Conservation (phyloP, 768 basidiomycete genomes). For the Pleurotus platypus region DNA sequence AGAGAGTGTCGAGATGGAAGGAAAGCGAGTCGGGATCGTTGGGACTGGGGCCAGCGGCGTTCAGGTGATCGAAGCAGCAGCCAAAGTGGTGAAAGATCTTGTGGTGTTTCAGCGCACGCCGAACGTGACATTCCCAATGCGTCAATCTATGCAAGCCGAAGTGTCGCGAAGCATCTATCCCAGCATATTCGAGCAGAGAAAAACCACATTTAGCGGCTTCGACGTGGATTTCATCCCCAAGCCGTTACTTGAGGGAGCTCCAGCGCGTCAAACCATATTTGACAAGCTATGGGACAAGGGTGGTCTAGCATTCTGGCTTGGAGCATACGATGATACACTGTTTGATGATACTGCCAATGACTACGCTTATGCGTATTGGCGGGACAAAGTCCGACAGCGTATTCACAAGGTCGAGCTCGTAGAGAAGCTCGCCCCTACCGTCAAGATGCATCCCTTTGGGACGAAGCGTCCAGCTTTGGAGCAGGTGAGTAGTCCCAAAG, state of each 20-base stretch:
- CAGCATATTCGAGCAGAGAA: conserved; percentile 14
- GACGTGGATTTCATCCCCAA: conserved; percentile 11
- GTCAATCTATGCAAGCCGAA: conserved; percentile 58
- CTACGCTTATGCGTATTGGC: conserved; percentile 21
- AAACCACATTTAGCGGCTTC: conserved; percentile 20
- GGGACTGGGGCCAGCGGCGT: conserved; percentile 24
- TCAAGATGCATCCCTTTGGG: conserved; percentile 21
- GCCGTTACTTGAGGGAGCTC: conserved; percentile 12
- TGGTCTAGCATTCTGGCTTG: conserved; percentile 19
- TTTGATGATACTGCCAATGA: conserved; percentile 17
- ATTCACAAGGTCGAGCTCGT: conserved; percentile 15
- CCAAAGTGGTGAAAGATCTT: conserved; percentile 16
- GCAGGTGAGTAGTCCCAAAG: conserved; percentile 1
- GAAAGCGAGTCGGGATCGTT: conserved; percentile 22
- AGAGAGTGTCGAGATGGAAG: conserved; percentile 13
- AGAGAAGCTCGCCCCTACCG: conserved; percentile 20
- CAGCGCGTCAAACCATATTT: conserved; percentile 17
- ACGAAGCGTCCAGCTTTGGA: conserved; percentile 19
- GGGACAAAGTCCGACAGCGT: conserved; percentile 17
- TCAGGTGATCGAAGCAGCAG: conserved; percentile 20
- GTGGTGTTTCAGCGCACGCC: conserved; percentile 29
- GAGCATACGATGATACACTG: conserved; percentile 14
- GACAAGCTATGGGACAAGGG: conserved; percentile 20
- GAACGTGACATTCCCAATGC: conserved; percentile 48
- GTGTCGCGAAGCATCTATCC: conserved; percentile 16